Conservation (phyloP, 139 green algal species). For the Coelastrella sp. region DNA sequence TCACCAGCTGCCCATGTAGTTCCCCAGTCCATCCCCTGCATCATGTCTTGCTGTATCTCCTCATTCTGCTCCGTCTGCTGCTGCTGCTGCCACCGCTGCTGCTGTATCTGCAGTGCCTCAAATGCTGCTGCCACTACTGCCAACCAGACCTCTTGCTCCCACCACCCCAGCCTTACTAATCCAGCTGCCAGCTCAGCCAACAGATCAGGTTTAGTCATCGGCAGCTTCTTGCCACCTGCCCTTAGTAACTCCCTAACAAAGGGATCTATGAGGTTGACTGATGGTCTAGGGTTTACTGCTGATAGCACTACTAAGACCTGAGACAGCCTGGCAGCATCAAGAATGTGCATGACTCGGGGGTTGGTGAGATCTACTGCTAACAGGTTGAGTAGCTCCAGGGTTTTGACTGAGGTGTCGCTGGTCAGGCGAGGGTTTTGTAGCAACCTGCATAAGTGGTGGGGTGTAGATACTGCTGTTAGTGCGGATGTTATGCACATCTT, state of each 20-base stretch:
- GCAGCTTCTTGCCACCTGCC: slow-evolving; percentile 24
- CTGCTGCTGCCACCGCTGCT: slow-evolving; percentile 21
- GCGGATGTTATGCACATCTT: too few species aligned
- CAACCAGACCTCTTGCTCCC: slow-evolving; percentile 8
- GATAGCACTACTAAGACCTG: slow-evolving; percentile 28
- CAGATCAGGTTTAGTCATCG: slow-evolving; percentile 12
- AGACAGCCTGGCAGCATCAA: not conserved
- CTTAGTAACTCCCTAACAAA: slow-evolving; percentile 11
- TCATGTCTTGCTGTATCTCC: not conserved
- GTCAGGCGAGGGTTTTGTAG: not conserved
- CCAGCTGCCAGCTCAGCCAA: slow-evolving; percentile 28
- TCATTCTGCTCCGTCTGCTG: not conserved
- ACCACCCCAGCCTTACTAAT: slow-evolving; percentile 1
- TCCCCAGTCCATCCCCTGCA: too few species aligned
- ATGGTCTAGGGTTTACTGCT: not conserved
- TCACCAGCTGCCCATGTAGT: not conserved
- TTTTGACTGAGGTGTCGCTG: not conserved
- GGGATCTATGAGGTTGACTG: not conserved
- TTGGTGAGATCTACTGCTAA: not conserved
- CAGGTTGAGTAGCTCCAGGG: not conserved
- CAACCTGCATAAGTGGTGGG: not conserved
- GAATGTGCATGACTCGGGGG: not conserved
- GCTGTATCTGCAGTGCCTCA: not conserved
- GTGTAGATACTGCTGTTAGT: too few species aligned
- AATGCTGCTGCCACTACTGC: not conserved